phyloP scores from a whole-genome alignment of 176 grass and related monocot species.

The Paspalum vaginatum region DNA sequence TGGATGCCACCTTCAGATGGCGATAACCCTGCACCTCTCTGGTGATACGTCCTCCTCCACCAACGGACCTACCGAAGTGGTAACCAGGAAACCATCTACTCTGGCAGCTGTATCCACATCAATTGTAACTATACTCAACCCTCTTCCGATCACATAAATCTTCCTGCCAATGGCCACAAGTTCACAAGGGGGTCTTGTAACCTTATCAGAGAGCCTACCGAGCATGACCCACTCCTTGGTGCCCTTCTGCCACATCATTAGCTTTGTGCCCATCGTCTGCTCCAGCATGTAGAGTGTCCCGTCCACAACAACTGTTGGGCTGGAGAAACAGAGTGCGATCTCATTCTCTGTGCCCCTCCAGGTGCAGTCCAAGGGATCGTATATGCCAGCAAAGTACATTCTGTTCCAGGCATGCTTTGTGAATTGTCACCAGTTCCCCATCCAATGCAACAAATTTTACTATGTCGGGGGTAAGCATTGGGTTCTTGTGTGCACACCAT shows the following conservation, averaged over 20 bases:
- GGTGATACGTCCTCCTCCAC: constrained; percentile 49
- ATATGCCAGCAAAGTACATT: constrained; percentile 64
- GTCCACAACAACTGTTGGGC: constrained; percentile 58
- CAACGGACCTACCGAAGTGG: constrained; percentile 39
- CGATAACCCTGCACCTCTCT: constrained; percentile 66
- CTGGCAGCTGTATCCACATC: constrained; percentile 55
- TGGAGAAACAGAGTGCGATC: constrained; percentile 54
- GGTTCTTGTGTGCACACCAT: constrained; percentile 63
- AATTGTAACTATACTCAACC: constrained; percentile 51
- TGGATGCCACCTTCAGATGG: constrained; percentile 50
- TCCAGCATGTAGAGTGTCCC: constrained; percentile 71
- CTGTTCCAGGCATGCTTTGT: constrained; percentile 60
- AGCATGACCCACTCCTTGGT: constrained; percentile 51
- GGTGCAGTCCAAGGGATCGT: constrained; percentile 46
- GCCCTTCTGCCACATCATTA: constrained; percentile 65
- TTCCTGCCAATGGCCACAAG: constrained; percentile 57
- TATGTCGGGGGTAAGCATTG: constrained; percentile 62
- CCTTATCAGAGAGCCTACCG: constrained; percentile 59
- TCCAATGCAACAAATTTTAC: constrained; percentile 62
- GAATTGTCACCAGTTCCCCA: constrained; percentile 63
- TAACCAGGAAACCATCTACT: constrained; percentile 50
- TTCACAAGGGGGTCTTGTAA: constrained; percentile 41
- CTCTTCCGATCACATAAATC: constrained; percentile 59
- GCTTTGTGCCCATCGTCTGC: constrained; percentile 45
- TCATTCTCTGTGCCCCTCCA: constrained; percentile 64